These are phyloP conservation scores for Hemisphaericaspora lyxosophila DNA, from an alignment of 1,139 yeast genomes.

Conservation along the genomic window DNA sequence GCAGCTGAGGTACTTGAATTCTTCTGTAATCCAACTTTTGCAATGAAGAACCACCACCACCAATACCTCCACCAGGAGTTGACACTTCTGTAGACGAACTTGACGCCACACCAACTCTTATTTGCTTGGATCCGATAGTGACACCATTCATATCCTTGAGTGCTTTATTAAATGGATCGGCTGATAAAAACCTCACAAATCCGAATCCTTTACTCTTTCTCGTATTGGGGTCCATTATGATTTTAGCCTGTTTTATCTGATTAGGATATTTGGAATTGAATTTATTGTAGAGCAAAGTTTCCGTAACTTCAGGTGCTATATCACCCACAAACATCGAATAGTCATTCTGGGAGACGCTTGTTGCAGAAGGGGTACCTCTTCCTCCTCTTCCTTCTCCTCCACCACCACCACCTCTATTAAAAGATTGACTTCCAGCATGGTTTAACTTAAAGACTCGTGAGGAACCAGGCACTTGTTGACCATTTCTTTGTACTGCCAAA, in stretches of 20 bases:
- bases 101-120: slow-evolving; percentile 56
- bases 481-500: slow-evolving; percentile 70
- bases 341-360: slow-evolving; percentile 5
- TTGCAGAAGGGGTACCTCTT: not conserved
- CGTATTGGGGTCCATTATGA: slow-evolving; percentile 79
- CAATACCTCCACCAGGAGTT: not conserved
- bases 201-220: slow-evolving; percentile 86
- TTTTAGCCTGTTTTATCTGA: slow-evolving; percentile 80
- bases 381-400: slow-evolving; percentile 23
- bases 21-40: slow-evolving; percentile 8
- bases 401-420: slow-evolving; percentile 3
- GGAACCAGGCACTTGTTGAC: slow-evolving; percentile 62
- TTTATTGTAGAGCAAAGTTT: slow-evolving; percentile 61
- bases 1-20: slow-evolving; percentile 25
- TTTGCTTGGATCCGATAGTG: slow-evolving; percentile 69
- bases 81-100: slow-evolving; percentile 13
- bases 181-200: slow-evolving; percentile 77
- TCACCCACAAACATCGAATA: slow-evolving; percentile 70
- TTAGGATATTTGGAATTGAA: slow-evolving; percentile 68
- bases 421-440: slow-evolving; percentile 63
- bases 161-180: slow-evolving; percentile 74
- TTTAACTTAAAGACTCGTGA: slow-evolving; percentile 66
- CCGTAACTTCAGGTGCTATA: slow-evolving; percentile 73
- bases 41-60: not conserved
- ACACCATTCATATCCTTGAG: slow-evolving; percentile 80